Evolutionary conservation across 495 filamentous ascomycete species (phyloP).

Genomic region (Penicillium bialowiezense): DNA sequence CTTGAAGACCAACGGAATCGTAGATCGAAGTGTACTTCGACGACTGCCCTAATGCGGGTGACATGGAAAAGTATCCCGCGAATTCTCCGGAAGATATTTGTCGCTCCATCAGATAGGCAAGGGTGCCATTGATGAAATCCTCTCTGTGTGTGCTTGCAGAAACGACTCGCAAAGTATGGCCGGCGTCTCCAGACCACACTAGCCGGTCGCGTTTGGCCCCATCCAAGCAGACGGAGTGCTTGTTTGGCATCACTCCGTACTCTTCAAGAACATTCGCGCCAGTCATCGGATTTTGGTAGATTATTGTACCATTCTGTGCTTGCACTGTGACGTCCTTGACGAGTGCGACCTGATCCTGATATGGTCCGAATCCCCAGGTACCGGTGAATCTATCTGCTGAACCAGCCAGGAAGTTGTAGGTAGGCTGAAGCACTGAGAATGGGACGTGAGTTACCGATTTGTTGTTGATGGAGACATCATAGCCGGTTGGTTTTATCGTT

Average conservation of each 20-base stretch:
- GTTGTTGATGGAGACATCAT: constrained; percentile 11
- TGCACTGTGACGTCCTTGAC: constrained; percentile 29
- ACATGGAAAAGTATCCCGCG: constrained; percentile 11
- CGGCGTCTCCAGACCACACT: constrained; percentile 23
- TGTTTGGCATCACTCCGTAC: constrained; percentile 22
- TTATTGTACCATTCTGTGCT: constrained; percentile 23
- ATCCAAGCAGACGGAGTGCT: constrained; percentile 23
- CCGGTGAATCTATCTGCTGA: constrained; percentile 10
- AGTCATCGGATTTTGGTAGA: constrained; percentile 27
- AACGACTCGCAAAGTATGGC: constrained; percentile 19
- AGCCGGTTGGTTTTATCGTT: constrained; percentile 15
- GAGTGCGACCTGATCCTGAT: constrained; percentile 26
- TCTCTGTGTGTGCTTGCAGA: constrained; percentile 11
- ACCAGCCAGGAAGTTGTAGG: constrained; percentile 1
- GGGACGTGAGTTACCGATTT: not conserved
- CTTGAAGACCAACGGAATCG: constrained; percentile 8
- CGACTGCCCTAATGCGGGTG: constrained; percentile 7
- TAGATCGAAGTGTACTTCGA: constrained; percentile 9
- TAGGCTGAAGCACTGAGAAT: not conserved
- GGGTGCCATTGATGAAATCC: constrained; percentile 7
- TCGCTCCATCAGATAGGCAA: constrained; percentile 4
- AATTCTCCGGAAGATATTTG: not conserved
- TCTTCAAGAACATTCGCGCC: constrained; percentile 19
- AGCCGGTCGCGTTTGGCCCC: constrained; percentile 28
- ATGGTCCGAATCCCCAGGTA: constrained; percentile 35